These are phyloP conservation scores for Tuber indicum DNA, from an alignment of 495 filamentous ascomycete species.

Conservation along the genomic window DNA sequence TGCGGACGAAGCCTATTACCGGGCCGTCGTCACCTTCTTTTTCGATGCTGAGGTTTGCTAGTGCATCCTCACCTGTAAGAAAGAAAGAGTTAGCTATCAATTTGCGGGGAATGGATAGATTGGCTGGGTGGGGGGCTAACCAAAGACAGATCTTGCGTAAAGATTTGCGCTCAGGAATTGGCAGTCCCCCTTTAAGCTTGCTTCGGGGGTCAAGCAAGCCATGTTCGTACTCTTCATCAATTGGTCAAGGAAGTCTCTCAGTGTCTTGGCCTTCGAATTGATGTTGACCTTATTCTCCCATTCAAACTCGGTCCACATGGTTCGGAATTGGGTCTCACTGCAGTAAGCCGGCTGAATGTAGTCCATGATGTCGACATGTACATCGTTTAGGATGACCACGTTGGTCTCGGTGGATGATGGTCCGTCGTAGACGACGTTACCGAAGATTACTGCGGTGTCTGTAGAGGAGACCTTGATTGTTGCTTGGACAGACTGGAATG, in stretches of 20 bases:
- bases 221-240: constrained; percentile 98
- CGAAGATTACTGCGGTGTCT: constrained; percentile 98
- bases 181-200: constrained; percentile 93
- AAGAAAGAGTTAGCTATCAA: constrained; percentile 33
- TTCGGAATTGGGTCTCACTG: constrained; percentile 96
- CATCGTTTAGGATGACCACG: constrained; percentile 96
- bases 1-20: constrained; percentile 97
- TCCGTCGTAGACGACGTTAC: constrained; percentile 97
- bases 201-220: constrained; percentile 94
- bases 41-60: constrained; percentile 96
- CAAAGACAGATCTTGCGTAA: constrained; percentile 96
- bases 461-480: constrained; percentile 99
- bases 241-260: constrained; percentile 88
- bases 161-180: constrained; percentile 96
- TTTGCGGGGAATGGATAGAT: not conserved
- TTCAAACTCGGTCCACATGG: constrained; percentile 99
- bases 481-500: constrained; percentile 95
- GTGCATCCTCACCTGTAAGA: constrained; percentile 83
- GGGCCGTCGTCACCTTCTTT: constrained; percentile 93
- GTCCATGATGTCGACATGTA: constrained; percentile 99
- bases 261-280: constrained; percentile 86
- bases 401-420: constrained; percentile 91
- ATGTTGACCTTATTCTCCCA: constrained; percentile 99
- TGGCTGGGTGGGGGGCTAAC: constrained; percentile 50
- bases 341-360: constrained; percentile 97